Conservation (phyloP, 202 grass and related monocot species). For the Elaeis oleifera region DNA sequence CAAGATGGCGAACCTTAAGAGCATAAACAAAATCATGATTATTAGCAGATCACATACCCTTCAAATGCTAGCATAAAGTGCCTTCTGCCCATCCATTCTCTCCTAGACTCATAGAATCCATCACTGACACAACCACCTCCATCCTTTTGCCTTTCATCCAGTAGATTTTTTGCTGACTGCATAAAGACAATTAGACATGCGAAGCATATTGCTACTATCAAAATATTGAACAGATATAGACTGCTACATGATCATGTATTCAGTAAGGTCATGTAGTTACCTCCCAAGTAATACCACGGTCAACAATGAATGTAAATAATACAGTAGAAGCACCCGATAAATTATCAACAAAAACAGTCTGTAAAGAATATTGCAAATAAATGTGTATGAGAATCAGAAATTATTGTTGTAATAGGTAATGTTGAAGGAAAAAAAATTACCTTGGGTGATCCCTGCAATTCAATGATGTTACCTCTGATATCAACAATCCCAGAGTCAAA, state of each 20-base stretch:
- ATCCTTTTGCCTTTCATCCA: conserved; percentile 60
- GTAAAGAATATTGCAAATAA: conserved; percentile 21
- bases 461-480: conserved; percentile 89
- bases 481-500: conserved; percentile 97
- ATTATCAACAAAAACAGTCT: conserved; percentile 87
- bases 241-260: conserved; percentile 7
- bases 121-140: conserved; percentile 42
- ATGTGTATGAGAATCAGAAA: too few relatives aligned
- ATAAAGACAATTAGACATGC: conserved; percentile 11
- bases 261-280: conserved; percentile 31
- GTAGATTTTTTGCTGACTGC: conserved; percentile 63
- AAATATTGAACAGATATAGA: background rate
- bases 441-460: conserved; percentile 76
- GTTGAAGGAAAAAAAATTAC: conserved; percentile 25
- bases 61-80: conserved; percentile 81
- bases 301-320: conserved; percentile 78
- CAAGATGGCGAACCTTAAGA: too few relatives aligned
- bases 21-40: background rate
- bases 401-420: too few relatives aligned
- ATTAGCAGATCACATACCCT: conserved; percentile 46
- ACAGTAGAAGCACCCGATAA: conserved; percentile 83
- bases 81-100: conserved; percentile 97
- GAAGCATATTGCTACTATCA: background rate
- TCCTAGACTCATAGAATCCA: conserved; percentile 95
- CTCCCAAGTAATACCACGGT: conserved; percentile 92